These are phyloP conservation scores for Suillus alpinus DNA, from an alignment of 768 basidiomycete species.

Conservation along the genomic window DNA sequence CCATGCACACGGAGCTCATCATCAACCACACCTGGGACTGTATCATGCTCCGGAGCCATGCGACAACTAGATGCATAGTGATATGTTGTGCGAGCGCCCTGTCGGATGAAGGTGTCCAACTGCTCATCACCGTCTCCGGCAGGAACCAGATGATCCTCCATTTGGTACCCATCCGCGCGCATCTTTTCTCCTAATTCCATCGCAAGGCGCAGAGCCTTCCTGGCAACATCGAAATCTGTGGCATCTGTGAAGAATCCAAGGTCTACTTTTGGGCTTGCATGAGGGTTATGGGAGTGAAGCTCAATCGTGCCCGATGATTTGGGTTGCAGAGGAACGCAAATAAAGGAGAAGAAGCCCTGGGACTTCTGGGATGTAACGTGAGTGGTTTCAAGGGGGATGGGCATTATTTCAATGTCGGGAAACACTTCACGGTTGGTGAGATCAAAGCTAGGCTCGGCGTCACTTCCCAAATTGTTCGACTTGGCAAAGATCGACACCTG, in stretches of 20 bases:
- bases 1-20: constrained; percentile 46
- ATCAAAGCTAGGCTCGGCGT: constrained; percentile 17
- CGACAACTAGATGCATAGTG: constrained; percentile 38
- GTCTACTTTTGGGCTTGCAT: constrained; percentile 15
- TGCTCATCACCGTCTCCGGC: not conserved
- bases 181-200: constrained; percentile 19
- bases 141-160: constrained; percentile 1
- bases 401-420: constrained; percentile 41
- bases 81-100: constrained; percentile 24
- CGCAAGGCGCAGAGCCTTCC: constrained; percentile 14
- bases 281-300: constrained; percentile 17
- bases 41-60: constrained; percentile 27
- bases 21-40: constrained; percentile 43
- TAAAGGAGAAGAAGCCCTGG: constrained; percentile 25
- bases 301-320: constrained; percentile 18
- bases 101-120: constrained; percentile 2
- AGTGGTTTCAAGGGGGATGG: constrained; percentile 13
- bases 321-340: constrained; percentile 22
- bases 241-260: constrained; percentile 3
- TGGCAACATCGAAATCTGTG: constrained; percentile 14
- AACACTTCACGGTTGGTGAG: constrained; percentile 17
- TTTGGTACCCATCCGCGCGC: constrained; percentile 20
- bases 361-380: constrained; percentile 11
- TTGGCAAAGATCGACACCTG: constrained; percentile 31
- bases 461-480: constrained; percentile 18